These are phyloP conservation scores for Solanum tacnaense DNA, from an alignment of 257 asterid species.

Conservation along the genomic window DNA sequence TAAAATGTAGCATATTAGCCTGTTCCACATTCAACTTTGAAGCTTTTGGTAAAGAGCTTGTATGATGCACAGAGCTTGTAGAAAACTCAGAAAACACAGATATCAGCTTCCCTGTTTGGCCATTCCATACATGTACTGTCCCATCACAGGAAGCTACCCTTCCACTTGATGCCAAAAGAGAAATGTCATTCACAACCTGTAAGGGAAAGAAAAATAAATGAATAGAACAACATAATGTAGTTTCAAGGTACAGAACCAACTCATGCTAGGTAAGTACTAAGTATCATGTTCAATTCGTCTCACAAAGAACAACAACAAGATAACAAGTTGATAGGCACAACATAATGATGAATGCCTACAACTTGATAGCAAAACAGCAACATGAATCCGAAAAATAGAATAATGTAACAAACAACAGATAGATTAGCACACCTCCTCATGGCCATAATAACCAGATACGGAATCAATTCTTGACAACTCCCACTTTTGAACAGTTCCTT, in stretches of 20 bases:
- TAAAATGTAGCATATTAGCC: conserved; percentile 62
- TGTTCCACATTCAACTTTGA: conserved; percentile 53
- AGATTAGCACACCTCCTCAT: conserved; percentile 73
- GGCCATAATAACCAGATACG: conserved; percentile 78
- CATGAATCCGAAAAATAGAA: neutral
- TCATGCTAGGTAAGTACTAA: neutral
- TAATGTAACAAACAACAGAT: neutral
- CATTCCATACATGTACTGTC: conserved; percentile 89
- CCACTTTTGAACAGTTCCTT: conserved; percentile 93
- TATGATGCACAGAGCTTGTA: conserved; percentile 14
- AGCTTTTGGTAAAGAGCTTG: conserved; percentile 34
- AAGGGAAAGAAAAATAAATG: conserved; percentile 5
- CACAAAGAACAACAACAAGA: neutral
- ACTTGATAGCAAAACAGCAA: neutral
- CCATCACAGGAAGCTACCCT: conserved; percentile 99
- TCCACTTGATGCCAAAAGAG: conserved; percentile 65
- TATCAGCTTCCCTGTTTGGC: conserved; percentile 70
- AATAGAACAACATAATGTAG: neutral
- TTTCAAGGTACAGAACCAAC: neutral
- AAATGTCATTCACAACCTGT: conserved; percentile 85
- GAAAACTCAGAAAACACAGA: conserved; percentile 66
- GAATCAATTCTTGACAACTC: conserved; percentile 67
- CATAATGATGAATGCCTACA: neutral
- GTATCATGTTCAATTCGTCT: neutral
- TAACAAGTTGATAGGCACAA: neutral